Conservation (phyloP, 176 grass and related monocot species). For the Triticum turgidum region DNA sequence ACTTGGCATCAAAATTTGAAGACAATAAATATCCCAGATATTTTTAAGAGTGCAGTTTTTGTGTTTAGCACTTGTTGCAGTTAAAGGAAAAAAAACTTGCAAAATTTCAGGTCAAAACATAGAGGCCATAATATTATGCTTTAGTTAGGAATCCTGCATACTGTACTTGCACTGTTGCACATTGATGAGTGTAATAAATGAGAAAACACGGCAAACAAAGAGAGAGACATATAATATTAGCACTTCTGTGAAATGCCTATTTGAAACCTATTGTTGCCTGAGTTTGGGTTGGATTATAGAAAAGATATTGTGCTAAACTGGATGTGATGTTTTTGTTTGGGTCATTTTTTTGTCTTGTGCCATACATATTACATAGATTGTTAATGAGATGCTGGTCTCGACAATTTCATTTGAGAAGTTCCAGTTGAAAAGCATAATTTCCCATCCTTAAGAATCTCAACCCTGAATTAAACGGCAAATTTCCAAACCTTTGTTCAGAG, state of each 20-base stretch:
- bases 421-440: not conserved
- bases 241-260: not conserved
- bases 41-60: not conserved
- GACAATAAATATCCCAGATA: not conserved
- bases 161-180: not conserved
- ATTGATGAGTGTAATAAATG: slow-evolving; percentile 10
- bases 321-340: slow-evolving; percentile 7
- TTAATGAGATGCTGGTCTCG: not conserved
- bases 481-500: not conserved
- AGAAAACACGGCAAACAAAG: not conserved
- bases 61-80: not conserved
- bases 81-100: not conserved
- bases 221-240: not conserved
- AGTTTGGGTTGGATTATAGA: not conserved
- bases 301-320: not conserved
- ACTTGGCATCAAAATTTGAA: not conserved
- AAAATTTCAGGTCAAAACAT: not conserved
- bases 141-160: not conserved
- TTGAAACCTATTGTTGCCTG: slow-evolving; percentile 8
- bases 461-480: not conserved
- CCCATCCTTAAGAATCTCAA: slow-evolving; percentile 13
- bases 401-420: not conserved
- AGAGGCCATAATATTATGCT: not conserved
- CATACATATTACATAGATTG: not conserved
- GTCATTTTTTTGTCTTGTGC: not conserved